phyloP scores from a whole-genome alignment of 148 eudicot genomes.

The Polygonum maritimum region DNA sequence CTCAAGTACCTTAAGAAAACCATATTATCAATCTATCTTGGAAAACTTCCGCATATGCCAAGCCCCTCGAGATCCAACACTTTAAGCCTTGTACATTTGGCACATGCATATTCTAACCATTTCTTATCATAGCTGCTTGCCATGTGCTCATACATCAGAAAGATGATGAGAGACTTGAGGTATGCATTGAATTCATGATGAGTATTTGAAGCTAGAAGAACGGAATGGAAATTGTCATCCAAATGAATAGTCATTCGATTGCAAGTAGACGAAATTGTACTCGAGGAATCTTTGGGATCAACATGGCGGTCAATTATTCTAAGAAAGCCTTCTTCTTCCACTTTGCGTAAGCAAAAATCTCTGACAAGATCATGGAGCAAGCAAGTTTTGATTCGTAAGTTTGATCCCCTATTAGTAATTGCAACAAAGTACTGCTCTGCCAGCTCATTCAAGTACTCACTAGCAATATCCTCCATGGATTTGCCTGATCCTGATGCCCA shows the following conservation, averaged over 20 bases:
- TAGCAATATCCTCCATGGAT: background rate
- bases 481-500: background rate
- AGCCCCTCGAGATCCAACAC: background rate
- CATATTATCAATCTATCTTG: background rate
- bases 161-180: background rate
- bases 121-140: background rate
- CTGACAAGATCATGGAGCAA: slow-evolving; percentile 34
- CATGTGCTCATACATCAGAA: background rate
- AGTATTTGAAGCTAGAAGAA: background rate
- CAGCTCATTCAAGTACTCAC: background rate
- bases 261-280: background rate
- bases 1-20: background rate
- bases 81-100: background rate
- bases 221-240: background rate
- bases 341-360: background rate
- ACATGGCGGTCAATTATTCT: background rate
- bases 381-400: slow-evolving; percentile 22
- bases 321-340: background rate
- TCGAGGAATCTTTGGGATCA: background rate
- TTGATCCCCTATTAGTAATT: slow-evolving; percentile 26
- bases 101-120: background rate
- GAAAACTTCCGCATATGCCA: background rate
- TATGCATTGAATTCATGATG: background rate
- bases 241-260: background rate
- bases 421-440: background rate